A percentile compares a stretch with the other conserved stretches of the same genome.
These are phyloP conservation scores for Urochloa ruziziensis DNA, from an alignment of 176 grass and related monocot genomes.

Conservation along the genomic window DNA sequence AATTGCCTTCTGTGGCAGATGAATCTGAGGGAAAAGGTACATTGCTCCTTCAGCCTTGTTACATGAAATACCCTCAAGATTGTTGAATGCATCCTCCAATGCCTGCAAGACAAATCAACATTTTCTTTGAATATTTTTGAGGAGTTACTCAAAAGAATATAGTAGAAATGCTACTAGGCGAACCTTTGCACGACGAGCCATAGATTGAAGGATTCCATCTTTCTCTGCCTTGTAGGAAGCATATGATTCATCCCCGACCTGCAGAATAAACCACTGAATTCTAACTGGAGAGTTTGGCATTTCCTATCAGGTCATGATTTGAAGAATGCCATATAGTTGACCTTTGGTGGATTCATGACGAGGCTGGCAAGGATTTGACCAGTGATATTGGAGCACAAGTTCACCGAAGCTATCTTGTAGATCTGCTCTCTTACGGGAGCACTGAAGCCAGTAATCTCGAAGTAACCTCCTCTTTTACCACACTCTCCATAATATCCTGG, in stretches of 20 bases:
- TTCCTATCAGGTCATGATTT: constrained; percentile 16
- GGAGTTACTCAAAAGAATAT: background rate
- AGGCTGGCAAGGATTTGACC: constrained; percentile 94
- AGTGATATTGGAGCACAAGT: constrained; percentile 94
- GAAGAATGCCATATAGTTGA: constrained; percentile 10
- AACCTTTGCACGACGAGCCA: constrained; percentile 89
- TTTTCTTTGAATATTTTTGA: background rate
- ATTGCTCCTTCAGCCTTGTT: constrained; percentile 93
- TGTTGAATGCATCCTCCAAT: constrained; percentile 80
- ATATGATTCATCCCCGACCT: constrained; percentile 87
- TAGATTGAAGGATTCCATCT: constrained; percentile 81
- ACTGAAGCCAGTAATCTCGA: constrained; percentile 91
- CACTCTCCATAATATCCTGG: constrained; percentile 96
- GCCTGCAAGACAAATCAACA: constrained; percentile 33
- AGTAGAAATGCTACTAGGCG: background rate
- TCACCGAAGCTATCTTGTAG: constrained; percentile 95
- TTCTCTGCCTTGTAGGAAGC: constrained; percentile 76
- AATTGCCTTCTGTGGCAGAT: constrained; percentile 66
- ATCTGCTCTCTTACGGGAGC: constrained; percentile 90
- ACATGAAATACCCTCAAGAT: constrained; percentile 74
- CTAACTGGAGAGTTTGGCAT: constrained; percentile 4
- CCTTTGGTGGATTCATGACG: constrained; percentile 96
- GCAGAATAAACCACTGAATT: constrained; percentile 29
- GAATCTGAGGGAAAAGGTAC: constrained; percentile 82
- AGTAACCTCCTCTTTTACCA: constrained; percentile 97